Conservation (phyloP, 2,329 filamentous ascomycete genomes). For the Ilyonectria robusta region DNA sequence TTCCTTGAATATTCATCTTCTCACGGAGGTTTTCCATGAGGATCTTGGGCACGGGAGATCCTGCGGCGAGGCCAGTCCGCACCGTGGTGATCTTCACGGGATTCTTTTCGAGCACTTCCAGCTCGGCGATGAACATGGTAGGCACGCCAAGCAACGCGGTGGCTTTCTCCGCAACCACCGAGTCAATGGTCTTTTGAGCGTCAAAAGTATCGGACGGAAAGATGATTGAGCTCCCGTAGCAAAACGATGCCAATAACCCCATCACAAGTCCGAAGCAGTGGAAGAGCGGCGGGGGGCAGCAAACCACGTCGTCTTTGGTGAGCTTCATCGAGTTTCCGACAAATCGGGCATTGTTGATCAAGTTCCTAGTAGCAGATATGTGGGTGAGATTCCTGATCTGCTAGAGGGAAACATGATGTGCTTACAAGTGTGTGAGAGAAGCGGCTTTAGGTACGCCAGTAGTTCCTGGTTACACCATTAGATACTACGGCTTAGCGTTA, state of each 20-base stretch:
- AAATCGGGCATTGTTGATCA: conserved; percentile 70
- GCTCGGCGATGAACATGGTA: conserved; percentile 79
- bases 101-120: conserved; percentile 57
- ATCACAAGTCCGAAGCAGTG: conserved; percentile 80
- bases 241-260: conserved; percentile 78
- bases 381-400: neutral
- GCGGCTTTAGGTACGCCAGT: conserved; percentile 30
- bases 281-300: conserved; percentile 75
- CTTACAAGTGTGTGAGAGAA: conserved; percentile 27
- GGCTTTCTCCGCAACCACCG: conserved; percentile 64
- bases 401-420: neutral
- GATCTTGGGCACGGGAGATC: conserved; percentile 73
- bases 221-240: conserved; percentile 73
- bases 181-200: conserved; percentile 68
- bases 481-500: neutral
- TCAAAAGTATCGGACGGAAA: conserved; percentile 79
- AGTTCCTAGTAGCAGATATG: conserved; percentile 36
- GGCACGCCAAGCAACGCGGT: conserved; percentile 72
- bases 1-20: conserved; percentile 12
- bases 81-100: neutral
- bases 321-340: conserved; percentile 64
- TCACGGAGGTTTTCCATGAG: conserved; percentile 66
- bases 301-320: conserved; percentile 69
- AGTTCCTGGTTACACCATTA: conserved; percentile 11
- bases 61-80: conserved; percentile 78